Evolutionary conservation across 148 eudicot species (phyloP), one percentile per base, ranked within the genome.

Genomic region (Fagopyrum esculentum): DNA sequence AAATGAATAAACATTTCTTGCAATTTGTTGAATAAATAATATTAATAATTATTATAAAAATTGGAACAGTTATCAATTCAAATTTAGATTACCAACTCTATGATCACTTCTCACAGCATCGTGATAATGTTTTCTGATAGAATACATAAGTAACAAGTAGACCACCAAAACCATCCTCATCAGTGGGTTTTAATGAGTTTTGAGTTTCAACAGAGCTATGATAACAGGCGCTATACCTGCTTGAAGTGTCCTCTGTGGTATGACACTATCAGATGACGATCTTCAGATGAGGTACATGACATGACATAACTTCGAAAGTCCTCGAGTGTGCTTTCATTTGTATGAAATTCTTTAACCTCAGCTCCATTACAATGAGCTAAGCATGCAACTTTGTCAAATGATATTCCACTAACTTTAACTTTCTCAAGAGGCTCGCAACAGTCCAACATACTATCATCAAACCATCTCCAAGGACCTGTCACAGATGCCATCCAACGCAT

Each of bases 391-490:
- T 93, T 91, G 73, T 90, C 91, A 77, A 91, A 91, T 45, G 98
- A 85, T 74, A 91, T 93, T 51, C 98, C 98, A 69, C 80, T 83
- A 75, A 84, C 86, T 81, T 91, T 91, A 71, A 93, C 90, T 83
- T 88, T 91, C 78, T 93, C 98, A 82, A 93, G 79, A 72, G 98
- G 92, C 84, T 93, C 97, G 49, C 98, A 93, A 44, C 98, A 93
- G 78, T 89, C 90, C 81, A 93, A 80, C 98, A 93, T 93, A 70
- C 92, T 85, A 77, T 93, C 98, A 81, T 93, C 98, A 84, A 88
- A 93, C 98, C 98, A 93, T 80, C 98, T 88, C 98, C 98, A 93
- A 7, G 98, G 98, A 69, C 98, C 98, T 93, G 77, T 8, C 71
- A 49, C 43, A 73, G 4, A 47, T n/a, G 17, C 48, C 52, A 70